Base-by-base conservation (phyloP, 805 yeast genomes). In the Cyberlindnera veronae region DNA sequence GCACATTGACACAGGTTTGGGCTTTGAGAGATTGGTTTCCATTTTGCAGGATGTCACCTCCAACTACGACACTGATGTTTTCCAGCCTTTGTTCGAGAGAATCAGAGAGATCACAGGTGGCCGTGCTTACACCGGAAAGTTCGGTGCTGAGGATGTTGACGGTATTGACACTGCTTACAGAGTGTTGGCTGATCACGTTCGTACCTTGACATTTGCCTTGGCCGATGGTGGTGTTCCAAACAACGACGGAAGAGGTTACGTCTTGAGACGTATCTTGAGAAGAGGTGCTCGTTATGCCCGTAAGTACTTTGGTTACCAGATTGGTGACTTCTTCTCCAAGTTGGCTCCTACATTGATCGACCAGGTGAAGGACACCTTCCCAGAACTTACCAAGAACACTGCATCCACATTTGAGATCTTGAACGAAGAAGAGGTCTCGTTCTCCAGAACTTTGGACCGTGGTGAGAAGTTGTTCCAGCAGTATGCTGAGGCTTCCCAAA, bases 191-290 rank as follows among this genome's bases (percentile, higher is more conserved):
- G 99, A 93, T 68, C 99, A 93, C 63, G 97, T 93, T 27, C 83
- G 99, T 68, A 93, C 99, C 19, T 75, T 93, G 62, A 87, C 96
- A 3, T 87, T 93, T 65, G 97, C 99, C 36, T 74, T 93, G 45
- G 86, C 95, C 29, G 99, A 93, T 64, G 99, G 99, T 58, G 99
- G 99, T 60, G 97, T 93, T 42, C 99, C 99, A 60, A 93, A 93
- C 69, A 93, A 90, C 60, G 99, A 93, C 62, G 99, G 99, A 56
- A 84, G 99, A 69, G 99, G 99, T 56, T 93, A 93, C 60, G 99
- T 93, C 32, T 71, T 93, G 63, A 83, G 99, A 71, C 84, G 99
- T 72, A 90, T 93, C 54, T 72, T 93, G 58, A 84, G 99, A 73
- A 84, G 99, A 73, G 99, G 99, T 58, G 87, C 96, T 29, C 84